phyloP scores from a whole-genome alignment of 176 grass and related monocot genomes.

The maize (Zea mays) region DNA sequence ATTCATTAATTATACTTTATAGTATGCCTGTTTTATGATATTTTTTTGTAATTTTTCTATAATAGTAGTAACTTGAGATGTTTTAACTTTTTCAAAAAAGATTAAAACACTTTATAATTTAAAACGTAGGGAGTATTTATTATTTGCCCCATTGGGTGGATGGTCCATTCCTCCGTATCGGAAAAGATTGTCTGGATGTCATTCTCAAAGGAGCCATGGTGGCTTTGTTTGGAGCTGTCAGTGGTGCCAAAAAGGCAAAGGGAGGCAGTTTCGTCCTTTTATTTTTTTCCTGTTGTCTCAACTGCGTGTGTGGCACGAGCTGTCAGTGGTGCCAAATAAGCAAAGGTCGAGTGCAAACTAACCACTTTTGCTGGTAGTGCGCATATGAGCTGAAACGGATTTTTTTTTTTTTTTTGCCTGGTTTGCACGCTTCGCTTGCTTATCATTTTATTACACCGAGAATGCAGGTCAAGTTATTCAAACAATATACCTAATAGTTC shows the following conservation, averaged over 20 bases:
- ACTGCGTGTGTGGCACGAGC: background rate
- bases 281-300: background rate
- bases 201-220: background rate
- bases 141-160: background rate
- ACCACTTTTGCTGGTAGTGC: background rate
- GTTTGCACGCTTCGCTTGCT: background rate
- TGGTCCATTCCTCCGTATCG: background rate
- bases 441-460: background rate
- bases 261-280: slow-evolving; percentile 14
- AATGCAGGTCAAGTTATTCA: no score
- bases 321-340: no score
- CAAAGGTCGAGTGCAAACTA: background rate
- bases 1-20: no score
- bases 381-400: background rate
- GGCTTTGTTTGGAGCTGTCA: background rate
- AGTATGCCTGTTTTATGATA: no score
- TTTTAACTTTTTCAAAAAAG: no score
- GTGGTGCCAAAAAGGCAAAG: background rate
- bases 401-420: background rate
- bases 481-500: no score
- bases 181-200: background rate
- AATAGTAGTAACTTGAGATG: no score
- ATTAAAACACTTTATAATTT: no score
- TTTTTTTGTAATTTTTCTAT: no score
- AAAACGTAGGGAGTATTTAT: no score